Conservation (phyloP, 495 filamentous ascomycete species). For the Xylaria bambusicola region DNA sequence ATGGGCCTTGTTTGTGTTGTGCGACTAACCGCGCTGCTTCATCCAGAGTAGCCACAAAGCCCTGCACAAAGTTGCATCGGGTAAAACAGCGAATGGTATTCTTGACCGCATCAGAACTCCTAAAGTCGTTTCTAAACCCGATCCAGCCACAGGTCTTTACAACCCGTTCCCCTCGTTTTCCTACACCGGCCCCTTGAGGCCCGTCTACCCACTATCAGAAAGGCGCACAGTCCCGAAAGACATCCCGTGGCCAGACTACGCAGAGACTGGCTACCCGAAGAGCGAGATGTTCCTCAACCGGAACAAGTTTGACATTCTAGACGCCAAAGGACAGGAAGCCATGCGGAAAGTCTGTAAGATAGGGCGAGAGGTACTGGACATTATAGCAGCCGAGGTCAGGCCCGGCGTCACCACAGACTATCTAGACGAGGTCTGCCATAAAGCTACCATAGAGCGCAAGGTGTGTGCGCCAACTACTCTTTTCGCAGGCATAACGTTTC, state of each 20-base stretch:
- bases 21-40: slow-evolving; percentile 19
- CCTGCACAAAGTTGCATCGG: slow-evolving; percentile 64
- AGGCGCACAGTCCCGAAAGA: slow-evolving; percentile 71
- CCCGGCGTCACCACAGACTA: slow-evolving; percentile 96
- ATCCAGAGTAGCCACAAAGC: slow-evolving; percentile 79
- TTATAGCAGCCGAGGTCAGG: slow-evolving; percentile 74
- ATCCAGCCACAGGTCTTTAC: slow-evolving; percentile 83
- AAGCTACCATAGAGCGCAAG: slow-evolving; percentile 89
- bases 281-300: slow-evolving; percentile 72
- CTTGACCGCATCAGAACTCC: slow-evolving; percentile 68
- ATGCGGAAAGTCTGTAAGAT: slow-evolving; percentile 94
- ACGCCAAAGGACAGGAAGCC: slow-evolving; percentile 71
- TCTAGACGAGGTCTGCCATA: slow-evolving; percentile 94
- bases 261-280: slow-evolving; percentile 76
- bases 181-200: slow-evolving; percentile 78
- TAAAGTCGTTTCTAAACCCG: slow-evolving; percentile 79
- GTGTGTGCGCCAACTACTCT: slow-evolving; percentile 55
- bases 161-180: slow-evolving; percentile 88
- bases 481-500: slow-evolving; percentile 13
- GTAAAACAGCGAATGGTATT: slow-evolving; percentile 68
- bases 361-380: slow-evolving; percentile 89
- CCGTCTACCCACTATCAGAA: slow-evolving; percentile 85
- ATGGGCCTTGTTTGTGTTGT: not conserved
- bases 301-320: slow-evolving; percentile 80
- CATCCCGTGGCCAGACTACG: slow-evolving; percentile 85